These are phyloP conservation scores for Cocos nucifera DNA, from an alignment of 176 grass and related monocot genomes.

Conservation along the genomic window DNA sequence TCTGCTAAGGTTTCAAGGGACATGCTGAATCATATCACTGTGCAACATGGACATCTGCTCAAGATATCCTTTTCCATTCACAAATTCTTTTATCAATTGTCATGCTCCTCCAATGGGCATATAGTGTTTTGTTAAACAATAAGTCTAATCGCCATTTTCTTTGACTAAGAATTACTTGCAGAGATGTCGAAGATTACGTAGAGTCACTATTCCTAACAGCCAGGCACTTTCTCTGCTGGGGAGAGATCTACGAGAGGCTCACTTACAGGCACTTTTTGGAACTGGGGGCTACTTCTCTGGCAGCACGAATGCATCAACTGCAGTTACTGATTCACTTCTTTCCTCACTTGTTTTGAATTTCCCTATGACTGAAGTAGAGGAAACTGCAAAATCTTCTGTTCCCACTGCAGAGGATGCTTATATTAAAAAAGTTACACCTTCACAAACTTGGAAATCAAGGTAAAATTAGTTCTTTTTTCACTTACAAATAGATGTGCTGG, in stretches of 20 bases:
- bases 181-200: conserved; percentile 25
- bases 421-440: conserved; percentile 25
- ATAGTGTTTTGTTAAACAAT: too few species aligned
- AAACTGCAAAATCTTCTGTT: conserved; percentile 25
- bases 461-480: conserved; percentile 1
- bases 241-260: conserved; percentile 39
- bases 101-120: too few species aligned
- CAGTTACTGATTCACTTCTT: conserved; percentile 40
- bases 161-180: conserved; percentile 27
- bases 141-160: conserved; percentile 15
- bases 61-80: conserved; percentile 37
- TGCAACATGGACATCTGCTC: conserved; percentile 39
- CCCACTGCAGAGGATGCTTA: conserved; percentile 24
- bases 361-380: conserved; percentile 31
- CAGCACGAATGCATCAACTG: conserved; percentile 20
- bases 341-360: conserved; percentile 39
- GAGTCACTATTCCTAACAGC: conserved; percentile 27
- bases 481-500: neutral
- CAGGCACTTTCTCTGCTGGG: conserved; percentile 22
- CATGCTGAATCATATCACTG: conserved; percentile 40
- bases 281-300: conserved; percentile 19
- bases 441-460: conserved; percentile 37
- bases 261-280: conserved; percentile 46
- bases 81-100: neutral
- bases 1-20: conserved; percentile 26